Base-by-base conservation (phyloP, 2,329 filamentous ascomycete genomes). In the Neophaeococcomyces aloes region DNA sequence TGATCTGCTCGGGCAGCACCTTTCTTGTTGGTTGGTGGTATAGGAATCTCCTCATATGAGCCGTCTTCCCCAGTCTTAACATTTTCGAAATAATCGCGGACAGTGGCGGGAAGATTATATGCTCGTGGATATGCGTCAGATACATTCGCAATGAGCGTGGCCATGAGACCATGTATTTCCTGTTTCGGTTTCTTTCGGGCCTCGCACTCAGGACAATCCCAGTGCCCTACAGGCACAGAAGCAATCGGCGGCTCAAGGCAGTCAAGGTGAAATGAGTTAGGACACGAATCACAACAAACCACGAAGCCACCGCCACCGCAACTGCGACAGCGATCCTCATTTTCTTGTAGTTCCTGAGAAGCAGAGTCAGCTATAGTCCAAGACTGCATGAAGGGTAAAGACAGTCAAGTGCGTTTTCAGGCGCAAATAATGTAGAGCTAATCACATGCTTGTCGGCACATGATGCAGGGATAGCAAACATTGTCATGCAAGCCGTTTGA, bases 201-300 rank as follows among this genome's bases (percentile, higher is more conserved):
- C 42, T 74, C 65, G 61, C 83, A 88, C 51, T 76, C 74, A 56
- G 84, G 82, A 66, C 89, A 96, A 62, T 75, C 91, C 85, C 87
- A 96, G 47, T 72, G 65, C 56, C 84, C 78, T 8, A 81, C 79
- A 46, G 81, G 69, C 42, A 72, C 70, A 38, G 76, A 73, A 44
- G 79, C 72, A 53, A 86, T 69, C 30, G 86, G 82, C 49, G 89
- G 87, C 62, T 93, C 83, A 53, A 91, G 78, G 61, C 91, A 96
- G 47, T 77, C 74, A 60, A 91, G 86, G 64, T 96, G 91, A 65
- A 93, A 95, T 4, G 88, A 86, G 53, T 86, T 79, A 48, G 81
- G 77, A 66, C 91, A 98, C 50, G 83, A 85, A 66, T 96, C 91
- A 64, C 91, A 98, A 66, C 88, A 95, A 52, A 96, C 74, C 50